Evolutionary conservation across 345 rosid species (phyloP).

Genomic region (Crucihimalaya himalaica): DNA sequence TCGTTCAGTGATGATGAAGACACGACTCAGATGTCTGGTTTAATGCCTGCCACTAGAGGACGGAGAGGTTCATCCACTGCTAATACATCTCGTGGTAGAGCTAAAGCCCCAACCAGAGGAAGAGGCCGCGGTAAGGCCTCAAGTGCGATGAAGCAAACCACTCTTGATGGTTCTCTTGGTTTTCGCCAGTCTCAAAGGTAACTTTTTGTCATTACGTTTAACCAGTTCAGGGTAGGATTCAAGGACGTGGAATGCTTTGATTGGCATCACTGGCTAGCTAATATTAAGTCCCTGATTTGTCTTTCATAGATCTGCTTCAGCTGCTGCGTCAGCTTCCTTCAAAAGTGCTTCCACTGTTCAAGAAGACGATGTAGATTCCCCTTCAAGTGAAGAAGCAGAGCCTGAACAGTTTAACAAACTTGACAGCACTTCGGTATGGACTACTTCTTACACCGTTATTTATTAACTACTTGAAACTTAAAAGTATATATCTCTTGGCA

Average conservation of each 20-base stretch:
- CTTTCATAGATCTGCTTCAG: constrained; percentile 61
- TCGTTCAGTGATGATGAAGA: constrained; percentile 97
- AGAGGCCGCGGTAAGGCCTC: constrained; percentile 83
- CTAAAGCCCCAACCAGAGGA: constrained; percentile 78
- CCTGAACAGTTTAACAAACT: constrained; percentile 49
- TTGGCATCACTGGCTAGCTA: constrained; percentile 30
- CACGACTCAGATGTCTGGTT: constrained; percentile 51
- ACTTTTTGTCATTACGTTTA: background rate
- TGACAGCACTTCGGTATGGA: constrained; percentile 66
- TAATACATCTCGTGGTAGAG: constrained; percentile 53
- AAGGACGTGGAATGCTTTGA: constrained; percentile 10
- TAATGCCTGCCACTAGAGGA: constrained; percentile 56
- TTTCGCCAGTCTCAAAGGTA: constrained; percentile 85
- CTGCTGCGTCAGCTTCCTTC: constrained; percentile 62
- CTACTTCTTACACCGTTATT: constrained; percentile 5
- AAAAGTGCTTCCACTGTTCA: constrained; percentile 53
- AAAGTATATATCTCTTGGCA: background rate
- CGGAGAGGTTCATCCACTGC: constrained; percentile 56
- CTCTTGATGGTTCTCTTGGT: constrained; percentile 75
- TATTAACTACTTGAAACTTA: background rate
- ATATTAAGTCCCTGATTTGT: constrained; percentile 22
- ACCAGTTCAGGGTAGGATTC: background rate
- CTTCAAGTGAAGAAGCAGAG: constrained; percentile 79
- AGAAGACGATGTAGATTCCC: constrained; percentile 72
- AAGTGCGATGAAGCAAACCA: constrained; percentile 76